Conservation (phyloP, 1,284 basidiomycete genomes). For the Fistulinella cinereoalba region DNA sequence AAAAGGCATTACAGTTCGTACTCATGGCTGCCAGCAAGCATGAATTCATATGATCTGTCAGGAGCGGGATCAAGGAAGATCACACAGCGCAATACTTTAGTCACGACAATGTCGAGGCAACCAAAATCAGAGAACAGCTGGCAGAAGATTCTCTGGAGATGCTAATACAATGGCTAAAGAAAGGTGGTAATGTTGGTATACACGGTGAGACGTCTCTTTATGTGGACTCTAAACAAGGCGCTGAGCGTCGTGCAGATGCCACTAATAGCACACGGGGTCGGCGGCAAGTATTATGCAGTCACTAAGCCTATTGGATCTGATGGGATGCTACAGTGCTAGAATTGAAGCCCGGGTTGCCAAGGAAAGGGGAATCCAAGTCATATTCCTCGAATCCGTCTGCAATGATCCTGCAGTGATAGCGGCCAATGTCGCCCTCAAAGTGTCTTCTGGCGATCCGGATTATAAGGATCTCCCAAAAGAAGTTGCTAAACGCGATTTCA, state of each 20-base stretch:
- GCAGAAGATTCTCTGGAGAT: slow-evolving; percentile 93
- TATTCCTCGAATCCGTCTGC: slow-evolving; percentile 95
- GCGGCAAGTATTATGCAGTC: slow-evolving; percentile 43
- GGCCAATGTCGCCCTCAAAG: slow-evolving; percentile 94
- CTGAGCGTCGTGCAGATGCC: slow-evolving; percentile 59
- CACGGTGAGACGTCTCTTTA: slow-evolving; percentile 63
- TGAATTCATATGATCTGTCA: slow-evolving; percentile 23
- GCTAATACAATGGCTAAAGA: slow-evolving; percentile 92
- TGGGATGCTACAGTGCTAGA: slow-evolving; percentile 57
- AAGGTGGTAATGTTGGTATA: slow-evolving; percentile 96
- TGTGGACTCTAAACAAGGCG: slow-evolving; percentile 7
- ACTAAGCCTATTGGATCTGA: slow-evolving; percentile 4
- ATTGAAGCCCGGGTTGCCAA: slow-evolving; percentile 80
- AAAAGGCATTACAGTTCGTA: slow-evolving; percentile 69
- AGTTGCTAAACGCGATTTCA: slow-evolving; percentile 86
- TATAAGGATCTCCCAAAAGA: slow-evolving; percentile 89
- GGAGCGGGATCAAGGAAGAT: slow-evolving; percentile 81
- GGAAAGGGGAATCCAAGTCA: slow-evolving; percentile 87
- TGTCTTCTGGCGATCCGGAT: slow-evolving; percentile 94
- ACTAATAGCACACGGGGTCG: slow-evolving; percentile 87
- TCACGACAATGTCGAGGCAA: slow-evolving; percentile 80
- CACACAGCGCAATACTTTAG: slow-evolving; percentile 94
- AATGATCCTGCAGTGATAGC: slow-evolving; percentile 94
- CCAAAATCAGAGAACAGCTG: slow-evolving; percentile 75
- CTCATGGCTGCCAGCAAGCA: neutral